Conservation (phyloP, 202 grass and related monocot species). For the Eragrostis tef region DNA sequence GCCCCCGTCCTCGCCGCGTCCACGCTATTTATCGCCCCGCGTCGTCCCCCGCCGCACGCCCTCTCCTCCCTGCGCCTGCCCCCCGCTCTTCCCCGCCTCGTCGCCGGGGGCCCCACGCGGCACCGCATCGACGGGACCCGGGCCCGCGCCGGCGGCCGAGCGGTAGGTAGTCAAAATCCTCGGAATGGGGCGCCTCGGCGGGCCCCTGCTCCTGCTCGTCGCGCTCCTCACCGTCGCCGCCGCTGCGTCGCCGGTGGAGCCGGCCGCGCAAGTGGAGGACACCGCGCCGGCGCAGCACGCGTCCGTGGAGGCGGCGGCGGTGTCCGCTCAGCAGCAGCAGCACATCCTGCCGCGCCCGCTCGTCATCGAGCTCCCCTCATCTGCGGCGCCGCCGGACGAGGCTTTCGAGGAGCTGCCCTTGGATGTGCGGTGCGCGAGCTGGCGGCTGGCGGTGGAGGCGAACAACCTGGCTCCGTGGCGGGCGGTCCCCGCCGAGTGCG, state of each 20-base stretch:
- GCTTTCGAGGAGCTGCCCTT: background rate
- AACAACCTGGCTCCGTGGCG: conserved; percentile 65
- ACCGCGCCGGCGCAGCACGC: background rate
- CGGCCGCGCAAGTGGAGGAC: background rate
- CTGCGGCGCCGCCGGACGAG: background rate
- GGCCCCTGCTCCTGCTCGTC: background rate
- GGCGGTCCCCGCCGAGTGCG: conserved; percentile 49
- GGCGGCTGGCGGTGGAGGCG: conserved; percentile 67
- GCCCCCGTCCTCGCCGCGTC: background rate
- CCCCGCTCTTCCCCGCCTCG: background rate
- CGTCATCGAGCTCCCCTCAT: conserved; percentile 43
- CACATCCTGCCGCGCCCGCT: conserved; percentile 48
- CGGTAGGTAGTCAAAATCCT: background rate
- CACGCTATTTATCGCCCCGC: background rate
- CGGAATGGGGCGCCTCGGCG: conserved; percentile 22
- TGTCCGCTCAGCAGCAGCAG: background rate
- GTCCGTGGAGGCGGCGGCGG: background rate
- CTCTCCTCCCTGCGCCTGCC: no score
- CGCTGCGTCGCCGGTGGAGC: background rate
- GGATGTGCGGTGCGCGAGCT: conserved; percentile 65
- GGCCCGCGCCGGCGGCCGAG: background rate
- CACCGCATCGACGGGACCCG: background rate
- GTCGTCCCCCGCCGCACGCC: conserved; percentile 1
- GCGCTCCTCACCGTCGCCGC: background rate
- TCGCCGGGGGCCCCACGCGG: conserved; percentile 11